Base-by-base conservation (phyloP, 352 stramenopile genomes). In the Halophytophthora polymorphica region DNA sequence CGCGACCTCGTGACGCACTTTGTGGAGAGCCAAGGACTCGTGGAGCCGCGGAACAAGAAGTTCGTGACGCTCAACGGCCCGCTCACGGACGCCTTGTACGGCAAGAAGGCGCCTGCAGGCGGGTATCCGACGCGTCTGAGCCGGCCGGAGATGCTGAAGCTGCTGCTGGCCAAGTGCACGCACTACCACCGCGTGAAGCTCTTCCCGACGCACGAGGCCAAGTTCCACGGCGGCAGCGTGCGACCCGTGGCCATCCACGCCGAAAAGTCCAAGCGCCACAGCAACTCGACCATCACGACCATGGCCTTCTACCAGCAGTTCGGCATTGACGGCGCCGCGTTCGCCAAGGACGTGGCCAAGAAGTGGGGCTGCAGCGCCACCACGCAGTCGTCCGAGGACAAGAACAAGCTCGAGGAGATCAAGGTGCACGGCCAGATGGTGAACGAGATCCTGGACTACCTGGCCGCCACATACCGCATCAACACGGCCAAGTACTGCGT, bases 271-370 rank as follows among this genome's bases (percentile, higher is more conserved):
- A 94, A 94, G 58, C 66, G 75, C n/a, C 77, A 86, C 41, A 73
- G 65, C n/a, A 89, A 71, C 50, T 84, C 77, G 10, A 78, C 75
- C 33, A 65, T 90, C 23, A 92, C 83, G 19, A 73, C 57, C 15
- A 64, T 94, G 17, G 72, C 81, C 7, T 87, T 73, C 54, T 90
- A 91, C 53, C 64, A 91, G 64, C 67, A 83, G 52, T 94, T 94
- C 50, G 83, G 83, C 6, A 86, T 94, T 22, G 78, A 91, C 46
- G 74, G 73, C 15, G 52, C 64, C 4, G 50, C 60, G 6, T 90
- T 93, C 56, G 75, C 67, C n/a, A 89, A 88, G 49, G 84, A 95
- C 13, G 78, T 58, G 2, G 80, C 90, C 43, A 91, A 90, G 53
- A 91, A 86, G 39, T 95, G 82, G 82, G 84, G 82, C 14, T 93